Percentiles rank a stretch among this genome's conserved stretches.
phyloP scores from a whole-genome alignment of 257 asterid species.

The Fraxinus americana region DNA sequence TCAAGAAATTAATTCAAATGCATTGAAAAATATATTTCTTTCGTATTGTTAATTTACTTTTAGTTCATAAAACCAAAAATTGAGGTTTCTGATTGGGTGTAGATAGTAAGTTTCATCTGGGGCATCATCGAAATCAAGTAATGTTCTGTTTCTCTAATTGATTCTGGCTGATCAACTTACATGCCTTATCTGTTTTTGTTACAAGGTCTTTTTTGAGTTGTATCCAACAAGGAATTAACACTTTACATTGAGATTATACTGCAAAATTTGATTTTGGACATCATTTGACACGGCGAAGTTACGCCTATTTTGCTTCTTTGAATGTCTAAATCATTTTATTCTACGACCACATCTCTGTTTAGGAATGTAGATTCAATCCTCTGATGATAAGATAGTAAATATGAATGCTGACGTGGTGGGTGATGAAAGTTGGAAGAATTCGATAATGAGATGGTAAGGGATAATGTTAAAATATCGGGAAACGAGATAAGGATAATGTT shows the following conservation, averaged over 20 bases:
- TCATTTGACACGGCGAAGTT: not conserved
- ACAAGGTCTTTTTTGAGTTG: not conserved
- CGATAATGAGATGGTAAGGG: too few relatives aligned
- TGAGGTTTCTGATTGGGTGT: slow-evolving; percentile 11
- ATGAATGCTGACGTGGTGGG: too few relatives aligned
- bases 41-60: not conserved
- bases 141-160: not conserved
- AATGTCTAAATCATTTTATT: too few relatives aligned
- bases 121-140: not conserved
- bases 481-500: too few relatives aligned
- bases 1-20: too few relatives aligned
- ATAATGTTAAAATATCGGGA: too few relatives aligned
- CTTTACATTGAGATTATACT: slow-evolving; percentile 6
- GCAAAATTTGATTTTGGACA: not conserved
- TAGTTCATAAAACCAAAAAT: not conserved
- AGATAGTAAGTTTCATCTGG: not conserved
- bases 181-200: not conserved
- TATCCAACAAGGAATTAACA: not conserved
- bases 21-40: not conserved
- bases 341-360: too few relatives aligned
- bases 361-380: too few relatives aligned
- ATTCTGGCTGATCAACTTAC: not conserved
- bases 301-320: too few relatives aligned
- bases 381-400: too few relatives aligned
- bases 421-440: too few relatives aligned